Conservation (phyloP, 345 rosid genomes). For the Sonneratia alba region DNA sequence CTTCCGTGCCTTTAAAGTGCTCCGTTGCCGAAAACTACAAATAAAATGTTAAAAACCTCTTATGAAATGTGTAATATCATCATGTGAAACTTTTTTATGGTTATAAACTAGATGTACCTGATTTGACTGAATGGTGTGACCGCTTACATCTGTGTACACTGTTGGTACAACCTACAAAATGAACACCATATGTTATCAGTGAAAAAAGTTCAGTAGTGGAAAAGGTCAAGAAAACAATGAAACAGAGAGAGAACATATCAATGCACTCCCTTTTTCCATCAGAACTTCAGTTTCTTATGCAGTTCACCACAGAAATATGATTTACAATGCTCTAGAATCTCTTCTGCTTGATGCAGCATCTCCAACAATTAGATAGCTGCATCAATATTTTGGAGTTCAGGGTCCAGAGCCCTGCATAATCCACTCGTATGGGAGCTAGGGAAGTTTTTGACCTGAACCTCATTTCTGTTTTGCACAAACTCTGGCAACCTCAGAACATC, state of each 20-base stretch:
- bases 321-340: too few species aligned
- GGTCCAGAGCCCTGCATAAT: not conserved
- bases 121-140: conserved; percentile 78
- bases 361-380: not conserved
- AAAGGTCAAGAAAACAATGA: not conserved
- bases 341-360: not conserved
- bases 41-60: not conserved
- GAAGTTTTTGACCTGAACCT: not conserved
- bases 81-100: not conserved
- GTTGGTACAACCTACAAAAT: conserved; percentile 81
- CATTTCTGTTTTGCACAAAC: not conserved
- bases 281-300: not conserved
- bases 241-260: not conserved
- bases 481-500: not conserved
- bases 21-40: conserved; percentile 89
- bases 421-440: not conserved
- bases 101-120: conserved; percentile 37
- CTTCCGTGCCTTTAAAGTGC: conserved; percentile 58
- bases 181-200: not conserved
- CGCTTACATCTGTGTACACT: conserved; percentile 64
- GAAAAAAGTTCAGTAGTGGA: not conserved
- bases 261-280: not conserved
- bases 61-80: not conserved
- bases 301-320: not conserved
- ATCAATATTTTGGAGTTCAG: not conserved